phyloP scores from a whole-genome alignment of 2,329 filamentous ascomycete species.

The Paecilomyces sp. region DNA sequence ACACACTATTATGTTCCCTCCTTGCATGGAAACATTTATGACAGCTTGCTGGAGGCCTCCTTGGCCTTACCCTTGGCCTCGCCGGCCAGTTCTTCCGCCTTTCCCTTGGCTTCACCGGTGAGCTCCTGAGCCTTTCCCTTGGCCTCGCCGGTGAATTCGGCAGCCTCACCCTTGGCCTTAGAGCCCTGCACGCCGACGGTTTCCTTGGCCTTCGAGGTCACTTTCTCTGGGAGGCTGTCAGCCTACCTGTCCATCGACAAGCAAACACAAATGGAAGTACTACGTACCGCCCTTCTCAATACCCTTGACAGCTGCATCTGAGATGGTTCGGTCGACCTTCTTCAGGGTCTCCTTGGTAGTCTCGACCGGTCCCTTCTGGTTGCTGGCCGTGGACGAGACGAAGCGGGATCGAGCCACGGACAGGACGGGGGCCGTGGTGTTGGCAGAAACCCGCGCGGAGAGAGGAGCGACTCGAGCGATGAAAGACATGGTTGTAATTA shows the following conservation, averaged over 20 bases:
- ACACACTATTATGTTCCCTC: conserved; percentile 8
- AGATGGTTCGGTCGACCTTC: conserved; percentile 49
- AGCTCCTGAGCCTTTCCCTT: conserved; percentile 19
- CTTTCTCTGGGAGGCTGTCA: conserved; percentile 38
- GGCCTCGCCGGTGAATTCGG: conserved; percentile 29
- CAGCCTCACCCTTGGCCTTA: conserved; percentile 41
- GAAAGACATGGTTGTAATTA: conserved; percentile 25
- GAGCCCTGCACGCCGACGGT: conserved; percentile 34
- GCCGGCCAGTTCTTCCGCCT: conserved; percentile 18
- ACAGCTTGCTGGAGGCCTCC: conserved; percentile 11
- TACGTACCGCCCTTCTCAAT: conserved; percentile 57
- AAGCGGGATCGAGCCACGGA: conserved; percentile 13
- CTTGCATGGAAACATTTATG: neutral
- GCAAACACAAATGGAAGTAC: neutral
- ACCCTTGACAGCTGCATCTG: conserved; percentile 52
- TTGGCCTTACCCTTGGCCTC: conserved; percentile 27
- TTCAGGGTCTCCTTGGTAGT: conserved; percentile 53
- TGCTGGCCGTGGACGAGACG: conserved; percentile 47
- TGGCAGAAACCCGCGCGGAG: conserved; percentile 15
- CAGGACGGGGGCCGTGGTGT: conserved; percentile 10
- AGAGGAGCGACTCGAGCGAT: conserved; percentile 24
- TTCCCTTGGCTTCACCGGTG: conserved; percentile 25
- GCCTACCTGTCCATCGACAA: neutral
- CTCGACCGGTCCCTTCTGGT: conserved; percentile 48
- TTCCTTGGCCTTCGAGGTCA: conserved; percentile 38